Evolutionary conservation across 192 early-diverging fungal species (phyloP).

Genomic region (Podila epigama): DNA sequence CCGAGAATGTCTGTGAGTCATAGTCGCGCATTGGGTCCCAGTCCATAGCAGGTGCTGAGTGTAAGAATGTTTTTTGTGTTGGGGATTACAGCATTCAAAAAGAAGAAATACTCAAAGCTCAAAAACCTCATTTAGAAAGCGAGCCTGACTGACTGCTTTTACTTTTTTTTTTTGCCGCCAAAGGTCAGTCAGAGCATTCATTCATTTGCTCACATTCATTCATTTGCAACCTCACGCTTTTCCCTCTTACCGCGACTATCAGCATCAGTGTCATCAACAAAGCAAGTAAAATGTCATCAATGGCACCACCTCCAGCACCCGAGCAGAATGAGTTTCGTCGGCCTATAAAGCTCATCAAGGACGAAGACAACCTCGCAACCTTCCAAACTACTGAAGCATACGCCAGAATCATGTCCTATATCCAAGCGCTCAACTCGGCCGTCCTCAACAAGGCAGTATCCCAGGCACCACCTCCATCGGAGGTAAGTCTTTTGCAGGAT

Average conservation of each 20-base stretch:
- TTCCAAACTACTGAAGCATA: slow-evolving; percentile 69
- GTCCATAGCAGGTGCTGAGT: slow-evolving; percentile 13
- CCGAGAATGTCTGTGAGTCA: slow-evolving; percentile 39
- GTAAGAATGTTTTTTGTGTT: too few species aligned
- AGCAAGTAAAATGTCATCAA: neutral
- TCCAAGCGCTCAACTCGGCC: slow-evolving; percentile 74
- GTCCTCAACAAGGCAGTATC: slow-evolving; percentile 70
- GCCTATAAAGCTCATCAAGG: slow-evolving; percentile 43
- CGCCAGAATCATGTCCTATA: slow-evolving; percentile 73
- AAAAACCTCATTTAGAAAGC: neutral
- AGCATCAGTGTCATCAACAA: too few species aligned
- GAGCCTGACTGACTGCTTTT: neutral
- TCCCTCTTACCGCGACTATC: neutral
- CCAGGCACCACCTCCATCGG: slow-evolving; percentile 61
- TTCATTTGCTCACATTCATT: neutral
- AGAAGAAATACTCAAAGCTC: neutral
- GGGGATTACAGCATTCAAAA: neutral
- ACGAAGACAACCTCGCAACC: slow-evolving; percentile 55
- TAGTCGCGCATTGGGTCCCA: slow-evolving; percentile 39
- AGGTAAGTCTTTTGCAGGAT: slow-evolving; percentile 44
- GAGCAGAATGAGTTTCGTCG: slow-evolving; percentile 4
- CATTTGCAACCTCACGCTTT: neutral
- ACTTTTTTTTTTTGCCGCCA: neutral
- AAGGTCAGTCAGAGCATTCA: neutral
- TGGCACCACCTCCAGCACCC: neutral